A percentile compares a stretch with the other conserved stretches of the same genome.
These are phyloP conservation scores for Digitaria exilis DNA, from an alignment of 202 grass and related monocot species.

Conservation along the genomic window DNA sequence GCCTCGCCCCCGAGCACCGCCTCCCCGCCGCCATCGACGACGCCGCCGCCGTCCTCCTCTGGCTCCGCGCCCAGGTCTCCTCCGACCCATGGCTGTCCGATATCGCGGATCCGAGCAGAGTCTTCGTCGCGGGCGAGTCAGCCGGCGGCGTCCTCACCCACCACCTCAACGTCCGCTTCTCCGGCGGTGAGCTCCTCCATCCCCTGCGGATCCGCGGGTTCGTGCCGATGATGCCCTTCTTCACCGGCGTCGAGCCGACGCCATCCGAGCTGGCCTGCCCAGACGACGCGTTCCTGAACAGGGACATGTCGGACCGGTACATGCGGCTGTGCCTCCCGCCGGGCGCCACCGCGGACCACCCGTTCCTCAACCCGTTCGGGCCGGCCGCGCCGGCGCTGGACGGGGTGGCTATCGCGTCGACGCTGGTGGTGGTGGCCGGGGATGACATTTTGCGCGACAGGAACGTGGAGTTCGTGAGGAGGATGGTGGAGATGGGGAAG, in stretches of 20 bases:
- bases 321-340: constrained; percentile 25
- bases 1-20: not conserved
- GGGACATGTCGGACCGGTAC: not conserved
- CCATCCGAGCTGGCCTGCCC: not conserved
- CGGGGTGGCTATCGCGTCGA: not conserved
- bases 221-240: constrained; percentile 39
- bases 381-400: constrained; percentile 24
- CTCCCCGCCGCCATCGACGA: not conserved
- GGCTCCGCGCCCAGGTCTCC: not conserved
- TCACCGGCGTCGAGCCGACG: not conserved
- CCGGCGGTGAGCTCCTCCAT: not conserved
- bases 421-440: not conserved
- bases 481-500: constrained; percentile 37
- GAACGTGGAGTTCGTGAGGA: constrained; percentile 33
- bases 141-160: not conserved
- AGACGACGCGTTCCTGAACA: constrained; percentile 11
- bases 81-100: not conserved
- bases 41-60: not conserved
- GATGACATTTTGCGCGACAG: constrained; percentile 34
- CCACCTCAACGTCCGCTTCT: not conserved
- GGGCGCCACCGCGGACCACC: constrained; percentile 35
- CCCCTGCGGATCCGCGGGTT: constrained; percentile 5
- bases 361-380: constrained; percentile 38
- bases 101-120: not conserved
- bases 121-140: not conserved